phyloP scores from a whole-genome alignment of 768 basidiomycete genomes.

The Phylloporus arenicola region DNA sequence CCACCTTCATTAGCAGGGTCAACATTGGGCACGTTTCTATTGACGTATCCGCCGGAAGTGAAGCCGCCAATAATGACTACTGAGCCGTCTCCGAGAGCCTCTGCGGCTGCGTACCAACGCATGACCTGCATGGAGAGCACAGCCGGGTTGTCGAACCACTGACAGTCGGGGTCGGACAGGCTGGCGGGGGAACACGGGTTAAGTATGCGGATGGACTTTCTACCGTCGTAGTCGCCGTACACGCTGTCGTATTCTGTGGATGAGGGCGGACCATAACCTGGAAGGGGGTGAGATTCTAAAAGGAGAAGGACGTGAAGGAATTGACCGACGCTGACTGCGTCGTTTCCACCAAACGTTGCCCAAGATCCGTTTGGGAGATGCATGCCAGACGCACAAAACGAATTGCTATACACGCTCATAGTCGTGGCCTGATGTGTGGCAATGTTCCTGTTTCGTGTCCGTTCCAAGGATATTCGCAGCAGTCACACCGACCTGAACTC shows the following conservation, averaged over 20 bases:
- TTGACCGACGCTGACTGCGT: constrained; percentile 50
- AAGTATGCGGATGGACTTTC: constrained; percentile 72
- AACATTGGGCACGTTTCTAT: constrained; percentile 59
- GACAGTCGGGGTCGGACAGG: constrained; percentile 44
- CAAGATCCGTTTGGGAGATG: constrained; percentile 76
- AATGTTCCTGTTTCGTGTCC: constrained; percentile 15
- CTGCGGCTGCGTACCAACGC: constrained; percentile 74
- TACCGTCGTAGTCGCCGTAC: constrained; percentile 78
- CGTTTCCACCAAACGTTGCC: constrained; percentile 70
- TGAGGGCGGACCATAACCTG: constrained; percentile 32
- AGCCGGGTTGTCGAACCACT: constrained; percentile 66
- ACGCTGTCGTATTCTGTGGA: constrained; percentile 43
- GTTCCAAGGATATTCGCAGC: not conserved
- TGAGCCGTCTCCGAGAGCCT: constrained; percentile 68
- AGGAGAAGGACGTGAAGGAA: not conserved
- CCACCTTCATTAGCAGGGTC: constrained; percentile 58
- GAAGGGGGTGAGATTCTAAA: constrained; percentile 25
- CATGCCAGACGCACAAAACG: constrained; percentile 78
- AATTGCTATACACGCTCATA: constrained; percentile 50
- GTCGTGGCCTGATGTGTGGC: constrained; percentile 14
- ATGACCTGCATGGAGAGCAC: constrained; percentile 56
- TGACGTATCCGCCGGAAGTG: constrained; percentile 68
- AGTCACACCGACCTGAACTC: not conserved
- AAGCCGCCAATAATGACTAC: constrained; percentile 78
- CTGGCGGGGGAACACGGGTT: constrained; percentile 57